These are phyloP conservation scores for Plasmodium vivax DNA, from an alignment of 169 alveolate species.

Conservation along the genomic window DNA sequence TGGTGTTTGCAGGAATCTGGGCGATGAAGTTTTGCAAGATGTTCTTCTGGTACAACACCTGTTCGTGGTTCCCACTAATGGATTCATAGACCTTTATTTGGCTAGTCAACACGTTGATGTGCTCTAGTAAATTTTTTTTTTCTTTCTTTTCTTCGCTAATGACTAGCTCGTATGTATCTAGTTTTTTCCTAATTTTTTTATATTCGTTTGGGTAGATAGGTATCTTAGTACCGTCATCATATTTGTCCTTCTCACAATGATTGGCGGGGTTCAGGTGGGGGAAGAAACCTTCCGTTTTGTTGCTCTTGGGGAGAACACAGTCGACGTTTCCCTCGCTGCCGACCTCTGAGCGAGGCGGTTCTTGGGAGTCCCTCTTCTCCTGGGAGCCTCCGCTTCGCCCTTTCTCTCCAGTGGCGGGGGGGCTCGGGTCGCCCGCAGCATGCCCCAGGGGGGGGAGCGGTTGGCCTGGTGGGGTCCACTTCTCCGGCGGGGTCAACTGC, in stretches of 20 bases:
- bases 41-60: conserved; percentile 53
- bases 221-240: neutral
- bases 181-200: conserved; percentile 48
- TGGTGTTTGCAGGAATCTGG: conserved; percentile 42
- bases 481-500: neutral
- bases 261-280: neutral
- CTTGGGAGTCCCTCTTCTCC: neutral
- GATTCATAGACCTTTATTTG: conserved; percentile 65
- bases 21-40: conserved; percentile 38
- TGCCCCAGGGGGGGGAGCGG: neutral
- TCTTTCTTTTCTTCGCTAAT: conserved; percentile 39
- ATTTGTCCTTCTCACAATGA: neutral
- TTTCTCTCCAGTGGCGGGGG: neutral
- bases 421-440: neutral
- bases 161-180: conserved; percentile 39
- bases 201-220: conserved; percentile 70
- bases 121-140: conserved; percentile 16
- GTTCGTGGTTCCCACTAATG: conserved; percentile 61
- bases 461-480: neutral
- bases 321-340: neutral
- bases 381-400: neutral
- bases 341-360: neutral
- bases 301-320: neutral
- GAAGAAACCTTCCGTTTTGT: neutral
- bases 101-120: conserved; percentile 13